Conservation (phyloP, 495 filamentous ascomycete genomes). For the Aspergillus saccharolyticus region DNA sequence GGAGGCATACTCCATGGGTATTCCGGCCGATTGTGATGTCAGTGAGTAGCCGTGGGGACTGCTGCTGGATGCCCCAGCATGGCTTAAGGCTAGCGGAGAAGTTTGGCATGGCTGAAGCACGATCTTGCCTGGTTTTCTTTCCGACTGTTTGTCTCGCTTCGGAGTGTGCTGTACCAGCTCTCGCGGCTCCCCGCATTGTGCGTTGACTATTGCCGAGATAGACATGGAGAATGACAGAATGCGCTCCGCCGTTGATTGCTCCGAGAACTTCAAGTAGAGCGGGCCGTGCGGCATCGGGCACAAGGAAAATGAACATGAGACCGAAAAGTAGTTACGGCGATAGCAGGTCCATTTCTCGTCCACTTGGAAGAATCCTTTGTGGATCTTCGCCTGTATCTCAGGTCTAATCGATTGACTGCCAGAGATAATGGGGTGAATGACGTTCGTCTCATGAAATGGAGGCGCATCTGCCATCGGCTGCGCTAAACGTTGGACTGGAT, state of each 20-base stretch:
- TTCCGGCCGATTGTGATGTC: constrained; percentile 27
- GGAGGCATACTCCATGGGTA: constrained; percentile 37
- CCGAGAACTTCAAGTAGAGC: constrained; percentile 41
- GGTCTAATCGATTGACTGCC: constrained; percentile 61
- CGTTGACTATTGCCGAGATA: constrained; percentile 81
- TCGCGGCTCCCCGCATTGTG: constrained; percentile 67
- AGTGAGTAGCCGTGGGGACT: constrained; percentile 28
- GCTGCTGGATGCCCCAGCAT: constrained; percentile 21
- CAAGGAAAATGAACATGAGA: constrained; percentile 75
- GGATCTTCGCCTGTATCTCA: constrained; percentile 79
- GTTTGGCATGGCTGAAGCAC: constrained; percentile 62
- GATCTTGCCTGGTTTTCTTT: constrained; percentile 68
- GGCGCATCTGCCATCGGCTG: constrained; percentile 38
- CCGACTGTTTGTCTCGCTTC: constrained; percentile 89
- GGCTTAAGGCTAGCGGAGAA: constrained; percentile 36
- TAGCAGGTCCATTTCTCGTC: constrained; percentile 96
- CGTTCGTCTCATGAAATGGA: constrained; percentile 54
- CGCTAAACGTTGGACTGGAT: constrained; percentile 29
- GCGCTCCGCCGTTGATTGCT: constrained; percentile 47
- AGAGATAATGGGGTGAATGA: constrained; percentile 54
- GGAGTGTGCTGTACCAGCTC: constrained; percentile 93
- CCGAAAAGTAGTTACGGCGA: constrained; percentile 88
- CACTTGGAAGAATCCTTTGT: constrained; percentile 85
- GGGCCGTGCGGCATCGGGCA: constrained; percentile 40
- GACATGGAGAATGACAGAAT: constrained; percentile 70